Conservation (phyloP, 129 eudicot species). For the Centella asiatica region DNA sequence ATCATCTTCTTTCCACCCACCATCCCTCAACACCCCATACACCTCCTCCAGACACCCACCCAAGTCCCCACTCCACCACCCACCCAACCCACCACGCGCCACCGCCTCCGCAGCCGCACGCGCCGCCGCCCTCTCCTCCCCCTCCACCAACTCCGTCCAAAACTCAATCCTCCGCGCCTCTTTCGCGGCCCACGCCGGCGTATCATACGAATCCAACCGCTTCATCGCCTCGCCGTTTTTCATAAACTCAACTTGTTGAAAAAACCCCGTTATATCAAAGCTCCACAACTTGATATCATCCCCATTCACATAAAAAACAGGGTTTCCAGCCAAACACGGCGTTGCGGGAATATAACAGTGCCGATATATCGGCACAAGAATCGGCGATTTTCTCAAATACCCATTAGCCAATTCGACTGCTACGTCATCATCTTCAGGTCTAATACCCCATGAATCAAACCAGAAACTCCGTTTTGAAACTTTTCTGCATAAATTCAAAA, state of each 20-base stretch:
- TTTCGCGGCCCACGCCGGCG: conserved; percentile 75
- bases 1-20: conserved; percentile 83
- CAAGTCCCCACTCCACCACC: conserved; percentile 54
- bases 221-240: conserved; percentile 20
- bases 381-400: conserved; percentile 39
- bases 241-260: conserved; percentile 34
- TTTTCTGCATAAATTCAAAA: conserved; percentile 46
- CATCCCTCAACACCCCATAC: conserved; percentile 40
- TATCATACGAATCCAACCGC: conserved; percentile 19
- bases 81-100: conserved; percentile 19
- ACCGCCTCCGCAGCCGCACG: conserved; percentile 19
- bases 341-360: conserved; percentile 47
- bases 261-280: conserved; percentile 61
- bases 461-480: conserved; percentile 37
- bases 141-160: conserved; percentile 58
- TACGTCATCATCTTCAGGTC: conserved; percentile 38
- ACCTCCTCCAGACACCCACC: conserved; percentile 54
- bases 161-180: conserved; percentile 60
- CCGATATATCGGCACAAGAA: conserved; percentile 62
- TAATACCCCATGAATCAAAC: conserved; percentile 53
- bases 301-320: conserved; percentile 55
- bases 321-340: conserved; percentile 59
- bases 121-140: conserved; percentile 11
- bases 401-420: conserved; percentile 44
- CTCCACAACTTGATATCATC: conserved; percentile 51